Base-by-base conservation (phyloP, 2,329 filamentous ascomycete genomes). In the Neopestalotiopsis sp. region DNA sequence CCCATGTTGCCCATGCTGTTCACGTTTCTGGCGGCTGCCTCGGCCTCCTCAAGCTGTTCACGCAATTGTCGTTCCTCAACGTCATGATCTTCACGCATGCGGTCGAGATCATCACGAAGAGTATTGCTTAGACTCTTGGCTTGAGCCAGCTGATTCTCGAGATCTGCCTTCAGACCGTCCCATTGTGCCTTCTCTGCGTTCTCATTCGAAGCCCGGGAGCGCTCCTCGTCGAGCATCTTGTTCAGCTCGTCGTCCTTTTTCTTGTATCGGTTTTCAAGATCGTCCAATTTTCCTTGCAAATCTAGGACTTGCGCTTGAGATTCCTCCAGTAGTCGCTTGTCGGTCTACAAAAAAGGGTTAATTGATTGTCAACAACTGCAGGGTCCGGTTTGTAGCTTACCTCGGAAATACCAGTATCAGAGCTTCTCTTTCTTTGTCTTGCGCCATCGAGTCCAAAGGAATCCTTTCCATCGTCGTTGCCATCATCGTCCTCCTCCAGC, bases 401-500 rank as follows among this genome's bases (percentile, higher is more conserved):
- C 70, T 87, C 84, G 45, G 79, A 81, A 56, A 67, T 53, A 34
- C 67, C 65, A 17, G 73, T 72, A n/a, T 68, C 70, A 30, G 71
- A 68, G 59, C 74, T 81, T 67, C 78, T 79, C 66, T 82, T 82
- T 30, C 79, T 82, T 62, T 77, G 77, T 70, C 75, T 76, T 62
- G 76, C 78, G 59, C 30, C 67, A 71, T 90, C 89, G 53, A 91
- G 76, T 17, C 87, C 88, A 78, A 93, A 93, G 2, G 88, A 86
- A 76, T 91, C 89, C 67, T 86, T 88, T 67, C 91, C 87, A 64
- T 85, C 85, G 72, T 87, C 84, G 70, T 90, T 77, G 63, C 85
- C 86, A 72, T 94, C 93, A 74, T 97, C 94, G 73, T 97, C 95
- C 78, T 98, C 96, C 79, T 99, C 96, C 1, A 98, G 90, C 91